Conservation (phyloP, 2,329 filamentous ascomycete species). For the Arthrobotrys sphaeroides region DNA sequence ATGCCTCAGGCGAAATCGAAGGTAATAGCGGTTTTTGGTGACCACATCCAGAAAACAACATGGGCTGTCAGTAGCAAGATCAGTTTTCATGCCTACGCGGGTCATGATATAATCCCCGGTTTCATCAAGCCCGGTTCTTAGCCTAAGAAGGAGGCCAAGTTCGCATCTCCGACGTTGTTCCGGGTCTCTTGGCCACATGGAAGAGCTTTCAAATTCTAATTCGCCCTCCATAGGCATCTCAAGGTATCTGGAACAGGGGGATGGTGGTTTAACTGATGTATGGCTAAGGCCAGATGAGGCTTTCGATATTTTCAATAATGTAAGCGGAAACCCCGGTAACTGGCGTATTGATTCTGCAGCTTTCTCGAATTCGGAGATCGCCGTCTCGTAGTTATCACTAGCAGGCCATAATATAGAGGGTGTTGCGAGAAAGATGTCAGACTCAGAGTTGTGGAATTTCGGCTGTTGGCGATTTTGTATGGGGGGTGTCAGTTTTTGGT, state of each 20-base stretch:
- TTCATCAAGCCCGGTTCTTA: constrained; percentile 5
- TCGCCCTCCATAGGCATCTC: constrained; percentile 7
- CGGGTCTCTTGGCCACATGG: constrained; percentile 28
- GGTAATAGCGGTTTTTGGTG: constrained; percentile 17
- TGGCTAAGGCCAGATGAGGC: constrained; percentile 16
- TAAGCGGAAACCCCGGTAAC: constrained; percentile 23
- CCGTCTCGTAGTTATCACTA: neutral
- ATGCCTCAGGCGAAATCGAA: constrained; percentile 13
- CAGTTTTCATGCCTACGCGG: neutral
- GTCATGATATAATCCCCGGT: neutral
- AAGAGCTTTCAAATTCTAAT: constrained; percentile 42
- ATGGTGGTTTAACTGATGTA: constrained; percentile 20
- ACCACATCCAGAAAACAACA: constrained; percentile 37
- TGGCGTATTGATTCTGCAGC: constrained; percentile 13
- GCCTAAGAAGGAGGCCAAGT: constrained; percentile 34
- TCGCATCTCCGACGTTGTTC: constrained; percentile 28
- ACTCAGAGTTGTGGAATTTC: constrained; percentile 3
- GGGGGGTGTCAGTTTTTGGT: constrained; percentile 64
- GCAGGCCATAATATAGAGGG: too few species aligned
- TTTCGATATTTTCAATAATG: constrained; percentile 13
- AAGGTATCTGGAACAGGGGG: neutral
- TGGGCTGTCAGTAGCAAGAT: too few species aligned
- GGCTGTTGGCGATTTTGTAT: neutral
- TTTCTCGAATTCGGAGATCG: constrained; percentile 31
- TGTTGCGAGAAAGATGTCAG: neutral